A percentile compares a stretch with the other conserved stretches of the same genome.
phyloP scores from a whole-genome alignment of 352 stramenopile genomes.

The Phytophthora hibernalis region DNA sequence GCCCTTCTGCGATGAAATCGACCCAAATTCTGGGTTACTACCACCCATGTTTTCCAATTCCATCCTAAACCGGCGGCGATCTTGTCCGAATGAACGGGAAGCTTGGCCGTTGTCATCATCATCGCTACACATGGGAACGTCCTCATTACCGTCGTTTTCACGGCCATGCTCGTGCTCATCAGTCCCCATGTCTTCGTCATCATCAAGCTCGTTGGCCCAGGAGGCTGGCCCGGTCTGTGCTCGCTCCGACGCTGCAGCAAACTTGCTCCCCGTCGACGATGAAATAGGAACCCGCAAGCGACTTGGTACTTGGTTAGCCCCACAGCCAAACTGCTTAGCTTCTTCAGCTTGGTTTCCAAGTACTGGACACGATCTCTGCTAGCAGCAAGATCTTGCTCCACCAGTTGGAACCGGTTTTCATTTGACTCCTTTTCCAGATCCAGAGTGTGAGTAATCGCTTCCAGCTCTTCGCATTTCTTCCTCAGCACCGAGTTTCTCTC shows the following conservation, averaged over 20 bases:
- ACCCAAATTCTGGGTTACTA: conserved; percentile 49
- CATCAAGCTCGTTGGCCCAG: conserved; percentile 79
- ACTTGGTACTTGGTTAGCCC: conserved; percentile 19
- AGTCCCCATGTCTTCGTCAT: conserved; percentile 68
- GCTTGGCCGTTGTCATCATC: conserved; percentile 37
- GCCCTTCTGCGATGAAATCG: conserved; percentile 45
- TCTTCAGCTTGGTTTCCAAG: conserved; percentile 67
- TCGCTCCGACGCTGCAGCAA: conserved; percentile 17
- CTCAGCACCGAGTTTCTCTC: conserved; percentile 73
- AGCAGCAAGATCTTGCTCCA: conserved; percentile 57
- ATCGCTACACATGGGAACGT: conserved; percentile 64
- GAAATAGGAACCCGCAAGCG: conserved; percentile 28
- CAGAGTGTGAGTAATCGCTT: conserved; percentile 45
- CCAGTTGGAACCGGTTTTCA: conserved; percentile 49
- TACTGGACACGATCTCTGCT: conserved; percentile 70
- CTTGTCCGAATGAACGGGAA: conserved; percentile 29
- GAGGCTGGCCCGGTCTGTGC: conserved; percentile 49
- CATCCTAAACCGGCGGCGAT: conserved; percentile 62
- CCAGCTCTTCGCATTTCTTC: conserved; percentile 83
- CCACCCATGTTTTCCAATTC: conserved; percentile 53
- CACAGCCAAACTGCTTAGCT: conserved; percentile 40
- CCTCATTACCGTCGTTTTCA: conserved; percentile 49
- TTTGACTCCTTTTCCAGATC: conserved; percentile 64
- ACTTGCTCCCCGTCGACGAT: conserved; percentile 25
- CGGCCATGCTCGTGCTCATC: conserved; percentile 46